Percentiles rank a stretch among this genome's conserved stretches.
Evolutionary conservation across 1,139 yeast genomes (phyloP).

Genomic region (Hyphopichia khmerensis): DNA sequence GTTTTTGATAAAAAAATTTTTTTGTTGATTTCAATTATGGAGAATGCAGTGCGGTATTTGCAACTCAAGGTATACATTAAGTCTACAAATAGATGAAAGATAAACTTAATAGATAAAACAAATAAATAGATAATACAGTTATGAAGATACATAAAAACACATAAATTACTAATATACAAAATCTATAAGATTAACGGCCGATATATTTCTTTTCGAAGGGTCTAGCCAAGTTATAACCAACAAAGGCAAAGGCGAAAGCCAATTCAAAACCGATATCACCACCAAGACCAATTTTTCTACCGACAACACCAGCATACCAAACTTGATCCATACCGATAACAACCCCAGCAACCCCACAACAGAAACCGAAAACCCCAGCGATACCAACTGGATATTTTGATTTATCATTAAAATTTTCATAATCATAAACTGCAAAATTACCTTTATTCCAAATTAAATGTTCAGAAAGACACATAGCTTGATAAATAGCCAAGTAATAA

Average conservation of each 20-base stretch:
- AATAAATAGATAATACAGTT: no score
- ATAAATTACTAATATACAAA: background rate
- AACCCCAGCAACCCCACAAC: slow-evolving; percentile 83
- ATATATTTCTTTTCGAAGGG: slow-evolving; percentile 69
- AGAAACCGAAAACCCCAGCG: slow-evolving; percentile 77
- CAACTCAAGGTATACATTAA: no score
- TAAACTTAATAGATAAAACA: no score
- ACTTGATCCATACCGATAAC: slow-evolving; percentile 83
- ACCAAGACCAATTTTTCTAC: slow-evolving; percentile 63
- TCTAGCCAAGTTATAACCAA: slow-evolving; percentile 61
- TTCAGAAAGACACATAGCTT: slow-evolving; percentile 68
- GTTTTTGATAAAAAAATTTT: no score
- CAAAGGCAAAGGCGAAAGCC: slow-evolving; percentile 65
- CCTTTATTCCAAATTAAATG: slow-evolving; percentile 76
- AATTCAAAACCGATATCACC: slow-evolving; percentile 91
- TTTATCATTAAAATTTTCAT: slow-evolving; percentile 57
- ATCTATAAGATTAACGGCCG: slow-evolving; percentile 47
- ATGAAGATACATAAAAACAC: background rate
- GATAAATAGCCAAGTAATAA: slow-evolving; percentile 87
- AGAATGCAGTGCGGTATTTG: no score
- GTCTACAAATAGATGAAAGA: no score
- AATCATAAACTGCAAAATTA: slow-evolving; percentile 57
- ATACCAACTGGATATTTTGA: slow-evolving; percentile 65
- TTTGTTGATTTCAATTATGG: no score
- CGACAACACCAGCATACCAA: slow-evolving; percentile 78